phyloP scores from a whole-genome alignment of 2,329 filamentous ascomycete genomes.

The Aciculosporium take region DNA sequence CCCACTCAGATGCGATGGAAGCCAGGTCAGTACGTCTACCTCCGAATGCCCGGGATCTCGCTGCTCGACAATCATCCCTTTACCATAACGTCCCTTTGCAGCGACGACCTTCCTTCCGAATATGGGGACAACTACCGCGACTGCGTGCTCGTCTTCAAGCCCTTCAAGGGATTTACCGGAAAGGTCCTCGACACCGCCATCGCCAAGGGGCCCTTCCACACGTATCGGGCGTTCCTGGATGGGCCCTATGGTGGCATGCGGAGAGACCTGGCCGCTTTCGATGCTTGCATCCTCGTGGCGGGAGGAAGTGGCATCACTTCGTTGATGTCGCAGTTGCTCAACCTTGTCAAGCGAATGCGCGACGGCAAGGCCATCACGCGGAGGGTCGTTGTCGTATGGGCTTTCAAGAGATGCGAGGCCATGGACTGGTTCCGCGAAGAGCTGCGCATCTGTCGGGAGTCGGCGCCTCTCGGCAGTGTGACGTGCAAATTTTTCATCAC shows the following conservation, averaged over 20 bases:
- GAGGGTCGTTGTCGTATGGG: constrained; percentile 86
- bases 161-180: constrained; percentile 80
- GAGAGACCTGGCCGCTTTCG: constrained; percentile 77
- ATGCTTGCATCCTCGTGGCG: constrained; percentile 83
- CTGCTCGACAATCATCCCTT: constrained; percentile 90
- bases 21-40: constrained; percentile 87
- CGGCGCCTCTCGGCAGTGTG: constrained; percentile 74
- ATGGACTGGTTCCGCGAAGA: constrained; percentile 98
- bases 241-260: constrained; percentile 94
- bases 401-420: constrained; percentile 75
- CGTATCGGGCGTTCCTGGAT: constrained; percentile 82
- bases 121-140: constrained; percentile 82
- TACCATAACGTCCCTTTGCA: constrained; percentile 84
- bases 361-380: constrained; percentile 89
- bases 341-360: constrained; percentile 92
- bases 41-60: constrained; percentile 86
- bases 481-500: constrained; percentile 95
- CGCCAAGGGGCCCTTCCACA: constrained; percentile 77
- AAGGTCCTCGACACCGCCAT: constrained; percentile 72
- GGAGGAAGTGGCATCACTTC: constrained; percentile 92
- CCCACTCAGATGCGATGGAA: constrained; percentile 87
- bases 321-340: constrained; percentile 77
- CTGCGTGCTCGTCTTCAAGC: constrained; percentile 80
- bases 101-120: constrained; percentile 81
- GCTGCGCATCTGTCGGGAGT: constrained; percentile 78